phyloP scores from a whole-genome alignment of 345 rosid species.

The Camelina laxa region DNA sequence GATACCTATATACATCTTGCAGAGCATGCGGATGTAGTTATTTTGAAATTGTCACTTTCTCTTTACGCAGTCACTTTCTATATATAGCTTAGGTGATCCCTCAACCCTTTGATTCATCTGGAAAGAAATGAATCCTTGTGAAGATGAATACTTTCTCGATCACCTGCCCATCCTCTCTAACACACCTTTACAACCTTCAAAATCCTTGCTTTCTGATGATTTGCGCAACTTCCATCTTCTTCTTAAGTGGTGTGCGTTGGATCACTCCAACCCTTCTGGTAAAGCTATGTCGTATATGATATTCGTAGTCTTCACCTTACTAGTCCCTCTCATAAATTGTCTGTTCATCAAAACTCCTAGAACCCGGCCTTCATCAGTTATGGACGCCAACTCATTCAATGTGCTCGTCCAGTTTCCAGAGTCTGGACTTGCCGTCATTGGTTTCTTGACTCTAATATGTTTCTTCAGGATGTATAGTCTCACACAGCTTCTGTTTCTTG shows the following conservation, averaged over 20 bases:
- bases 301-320: slow-evolving; percentile 51
- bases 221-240: slow-evolving; percentile 57
- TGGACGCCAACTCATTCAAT: slow-evolving; percentile 56
- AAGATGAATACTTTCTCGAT: slow-evolving; percentile 31
- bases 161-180: slow-evolving; percentile 17
- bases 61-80: background rate
- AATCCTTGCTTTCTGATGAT: slow-evolving; percentile 52
- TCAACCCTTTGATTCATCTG: background rate
- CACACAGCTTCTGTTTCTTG: slow-evolving; percentile 68
- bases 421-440: slow-evolving; percentile 63
- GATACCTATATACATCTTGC: slow-evolving; percentile 12
- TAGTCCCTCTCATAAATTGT: slow-evolving; percentile 53
- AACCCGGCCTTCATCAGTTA: slow-evolving; percentile 34
- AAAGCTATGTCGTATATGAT: slow-evolving; percentile 55
- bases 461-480: slow-evolving; percentile 61
- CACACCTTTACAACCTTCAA: slow-evolving; percentile 49
- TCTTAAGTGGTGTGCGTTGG: slow-evolving; percentile 71
- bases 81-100: slow-evolving; percentile 2
- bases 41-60: slow-evolving; percentile 27
- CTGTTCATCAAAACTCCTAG: slow-evolving; percentile 44
- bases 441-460: slow-evolving; percentile 58
- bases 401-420: slow-evolving; percentile 67
- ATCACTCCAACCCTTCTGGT: slow-evolving; percentile 64
- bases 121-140: slow-evolving; percentile 31
- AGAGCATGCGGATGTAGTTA: slow-evolving; percentile 27